Percentiles rank a stretch among this genome's conserved stretches.
Conservation (phyloP, 306 rosid species). For the Prinsepia uniflora region DNA sequence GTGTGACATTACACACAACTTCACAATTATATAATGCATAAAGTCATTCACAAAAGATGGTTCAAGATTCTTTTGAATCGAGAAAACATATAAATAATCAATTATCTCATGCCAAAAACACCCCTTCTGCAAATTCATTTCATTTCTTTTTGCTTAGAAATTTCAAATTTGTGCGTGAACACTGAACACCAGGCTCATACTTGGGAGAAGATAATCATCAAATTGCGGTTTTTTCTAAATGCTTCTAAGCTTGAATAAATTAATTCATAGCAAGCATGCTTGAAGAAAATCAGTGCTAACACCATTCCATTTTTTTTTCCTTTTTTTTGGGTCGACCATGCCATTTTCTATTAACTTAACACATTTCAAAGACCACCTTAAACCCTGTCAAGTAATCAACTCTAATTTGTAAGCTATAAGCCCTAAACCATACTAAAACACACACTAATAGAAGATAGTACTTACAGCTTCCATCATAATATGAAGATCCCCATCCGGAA, state of each 20-base stretch:
- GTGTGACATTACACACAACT: slow-evolving; percentile 11
- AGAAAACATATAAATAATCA: not conserved
- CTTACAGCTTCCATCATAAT: slow-evolving; percentile 96
- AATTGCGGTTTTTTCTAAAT: not conserved
- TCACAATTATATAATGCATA: not conserved
- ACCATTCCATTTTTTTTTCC: not conserved
- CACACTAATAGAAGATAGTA: slow-evolving; percentile 15
- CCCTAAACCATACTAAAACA: not conserved
- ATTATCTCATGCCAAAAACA: not conserved
- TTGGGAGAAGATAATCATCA: not conserved
- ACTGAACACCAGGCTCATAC: not conserved
- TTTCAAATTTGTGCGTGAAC: not conserved
- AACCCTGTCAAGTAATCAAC: not conserved
- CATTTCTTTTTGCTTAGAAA: not conserved
- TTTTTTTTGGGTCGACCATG: not conserved
- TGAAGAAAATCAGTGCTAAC: not conserved
- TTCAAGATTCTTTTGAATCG: not conserved
- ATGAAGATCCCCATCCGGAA: slow-evolving; percentile 67
- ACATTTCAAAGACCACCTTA: not conserved
- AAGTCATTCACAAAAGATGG: not conserved
- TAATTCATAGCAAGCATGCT: not conserved
- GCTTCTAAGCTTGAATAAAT: not conserved
- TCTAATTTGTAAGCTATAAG: not conserved
- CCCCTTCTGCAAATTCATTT: not conserved
- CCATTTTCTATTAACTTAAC: not conserved